Evolutionary conservation across 495 filamentous ascomycete species (phyloP), one percentile per base, ranked within the genome.

Genomic region (Aspergillus steynii): DNA sequence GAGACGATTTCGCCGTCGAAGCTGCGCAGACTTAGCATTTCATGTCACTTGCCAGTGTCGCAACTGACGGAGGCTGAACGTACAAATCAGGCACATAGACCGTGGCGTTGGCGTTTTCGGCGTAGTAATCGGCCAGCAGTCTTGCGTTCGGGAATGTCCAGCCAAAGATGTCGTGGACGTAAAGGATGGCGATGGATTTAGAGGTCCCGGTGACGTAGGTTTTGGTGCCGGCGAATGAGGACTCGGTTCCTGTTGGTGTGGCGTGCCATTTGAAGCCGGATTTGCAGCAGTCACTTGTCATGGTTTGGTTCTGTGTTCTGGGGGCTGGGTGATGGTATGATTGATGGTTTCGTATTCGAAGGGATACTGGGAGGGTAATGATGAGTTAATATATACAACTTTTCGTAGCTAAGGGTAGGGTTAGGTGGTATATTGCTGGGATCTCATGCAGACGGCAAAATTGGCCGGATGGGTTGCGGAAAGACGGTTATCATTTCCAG

Each of bases 71-170:
- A n/a, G n/a, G n/a, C n/a, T n/a, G n/a, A n/a, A n/a, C n/a, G n/a
- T n/a, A 68, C 68, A 80, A 83, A 54, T 84, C 81, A 0, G 80
- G 77, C 0, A 83, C 49, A 58, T 79, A 84, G 45, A 83, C 80
- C 2, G 80, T 83, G 1, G 77, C 82, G 53, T 77, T 64, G 27
- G 68, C 71, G 60, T 83, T 80, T 45, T 76, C 67, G 1, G 80
- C 80, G 53, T 74, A 83, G 61, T 82, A 74, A 63, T 84, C 82
- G 5, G 81, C 80, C 6, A 85, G 65, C 1, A 84, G 53, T 0
- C 81, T 71, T 34, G 68, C 62, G 59, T 84, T 85, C 27, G 65
- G 63, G 46, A 77, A 77, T 26, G 60, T 76, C 82, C 82, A 85
- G 14, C 82, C 79, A n/a, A 78, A 78, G 6, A 83, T 57, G 52